Conservation (phyloP, 371 early-diverging fungal genomes). For the Dinochytrium kinnereticum region DNA sequence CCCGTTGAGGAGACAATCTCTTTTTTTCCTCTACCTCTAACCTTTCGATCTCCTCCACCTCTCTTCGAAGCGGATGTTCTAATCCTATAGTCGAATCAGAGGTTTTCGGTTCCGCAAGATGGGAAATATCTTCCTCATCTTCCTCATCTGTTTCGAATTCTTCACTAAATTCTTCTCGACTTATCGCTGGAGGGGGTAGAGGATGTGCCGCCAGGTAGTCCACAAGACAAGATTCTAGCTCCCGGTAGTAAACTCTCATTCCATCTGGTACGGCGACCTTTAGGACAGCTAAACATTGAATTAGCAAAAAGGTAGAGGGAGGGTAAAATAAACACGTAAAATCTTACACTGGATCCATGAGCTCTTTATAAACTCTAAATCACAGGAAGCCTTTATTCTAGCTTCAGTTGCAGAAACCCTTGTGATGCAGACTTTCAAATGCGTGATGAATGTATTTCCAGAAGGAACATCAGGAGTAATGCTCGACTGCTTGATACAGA, state of each 20-base stretch:
- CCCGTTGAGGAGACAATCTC: background rate
- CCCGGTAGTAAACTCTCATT: constrained; percentile 39
- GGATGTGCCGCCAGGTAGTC: constrained; percentile 20
- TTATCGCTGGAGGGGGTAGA: background rate
- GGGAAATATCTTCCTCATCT: background rate
- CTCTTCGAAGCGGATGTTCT: background rate
- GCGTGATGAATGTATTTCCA: constrained; percentile 43
- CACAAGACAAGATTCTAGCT: constrained; percentile 26
- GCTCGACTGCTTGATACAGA: constrained; percentile 35
- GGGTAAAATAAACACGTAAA: background rate
- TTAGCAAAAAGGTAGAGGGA: background rate
- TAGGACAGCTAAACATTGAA: constrained; percentile 33
- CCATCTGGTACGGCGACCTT: constrained; percentile 46
- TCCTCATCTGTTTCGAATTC: constrained; percentile 6
- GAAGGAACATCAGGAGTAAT: constrained; percentile 53
- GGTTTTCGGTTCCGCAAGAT: background rate
- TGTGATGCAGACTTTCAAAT: constrained; percentile 38
- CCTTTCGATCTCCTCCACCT: background rate
- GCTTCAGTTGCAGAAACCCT: background rate
- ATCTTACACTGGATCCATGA: constrained; percentile 47
- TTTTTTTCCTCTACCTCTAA: background rate
- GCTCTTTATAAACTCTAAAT: constrained; percentile 45
- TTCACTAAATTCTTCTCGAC: background rate
- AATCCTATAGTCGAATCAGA: background rate
- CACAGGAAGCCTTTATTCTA: constrained; percentile 33